Evolutionary conservation across 83 land plant species (phyloP).

Genomic region (Picea abies): DNA sequence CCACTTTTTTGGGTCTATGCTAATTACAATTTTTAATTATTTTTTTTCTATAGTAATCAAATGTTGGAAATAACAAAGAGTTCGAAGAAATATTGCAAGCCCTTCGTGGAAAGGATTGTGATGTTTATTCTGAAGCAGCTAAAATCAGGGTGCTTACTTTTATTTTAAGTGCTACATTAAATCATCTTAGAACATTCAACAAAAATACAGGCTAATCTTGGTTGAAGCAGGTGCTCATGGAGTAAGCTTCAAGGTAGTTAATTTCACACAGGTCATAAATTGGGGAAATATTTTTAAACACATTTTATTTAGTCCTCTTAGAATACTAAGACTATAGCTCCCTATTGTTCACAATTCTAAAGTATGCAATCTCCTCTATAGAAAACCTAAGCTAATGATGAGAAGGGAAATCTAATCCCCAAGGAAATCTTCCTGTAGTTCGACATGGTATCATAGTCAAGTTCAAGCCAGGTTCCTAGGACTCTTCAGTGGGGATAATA

Average conservation of each 20-base stretch:
- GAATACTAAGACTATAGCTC: neutral
- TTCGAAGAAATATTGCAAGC: constrained; percentile 48
- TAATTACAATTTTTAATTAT: no score
- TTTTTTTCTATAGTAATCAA: constrained; percentile 36
- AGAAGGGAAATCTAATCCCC: no score
- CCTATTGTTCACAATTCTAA: no score
- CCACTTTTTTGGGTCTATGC: no score
- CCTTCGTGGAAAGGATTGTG: constrained; percentile 56
- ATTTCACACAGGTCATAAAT: neutral
- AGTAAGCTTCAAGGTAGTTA: neutral
- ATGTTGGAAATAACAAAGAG: constrained; percentile 39
- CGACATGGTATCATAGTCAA: no score
- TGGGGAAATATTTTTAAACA: neutral
- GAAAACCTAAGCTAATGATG: no score
- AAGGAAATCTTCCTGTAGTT: no score
- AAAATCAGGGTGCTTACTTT: constrained; percentile 42
- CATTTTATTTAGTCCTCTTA: neutral
- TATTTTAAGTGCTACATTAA: neutral
- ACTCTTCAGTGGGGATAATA: no score
- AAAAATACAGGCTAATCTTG: neutral
- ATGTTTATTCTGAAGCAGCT: constrained; percentile 46
- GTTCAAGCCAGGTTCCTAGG: no score
- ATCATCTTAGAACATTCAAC: neutral
- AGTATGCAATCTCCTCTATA: no score
- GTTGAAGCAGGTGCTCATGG: neutral